Base-by-base conservation (phyloP, 1,284 basidiomycete genomes). In the Ceratobasidium papillatum region DNA sequence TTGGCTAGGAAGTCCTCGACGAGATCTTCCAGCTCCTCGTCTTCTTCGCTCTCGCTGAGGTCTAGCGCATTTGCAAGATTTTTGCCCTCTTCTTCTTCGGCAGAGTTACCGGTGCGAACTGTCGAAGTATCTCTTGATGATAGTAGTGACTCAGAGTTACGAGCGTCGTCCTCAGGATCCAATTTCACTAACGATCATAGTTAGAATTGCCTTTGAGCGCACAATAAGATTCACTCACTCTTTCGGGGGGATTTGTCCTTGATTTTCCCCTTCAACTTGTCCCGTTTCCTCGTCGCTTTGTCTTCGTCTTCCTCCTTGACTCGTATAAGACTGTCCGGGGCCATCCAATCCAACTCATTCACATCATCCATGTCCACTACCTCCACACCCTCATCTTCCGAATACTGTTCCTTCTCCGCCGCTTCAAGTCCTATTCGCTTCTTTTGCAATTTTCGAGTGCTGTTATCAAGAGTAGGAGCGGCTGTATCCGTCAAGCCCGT, bases 361-460 rank as follows among this genome's bases (percentile, higher is more conserved):
- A 98, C 91, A 74, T 91, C 86, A 74, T 93, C 91, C 85, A 98
- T 94, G 80, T 97, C 95, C 65, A 98, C 86, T 71, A 95, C 93
- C 80, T 92, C 91, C n/a, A 92, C 89, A 74, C 94, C 93, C 79
- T 95, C 94, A 30, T 92, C 90, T 78, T 95, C 94, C n/a, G 94
- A 95, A 82, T 95, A 95, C 9, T 86, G 85, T 76, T 94, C 91
- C 2, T 84, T 87, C 32, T 78, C 77, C 27, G 77, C 76, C 32
- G 90, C 87, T n/a, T 82, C 81, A 47, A 75, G 74, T 77, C 78
- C 79, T 30, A 77, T 78, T 17, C 82, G 82, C 11, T 75, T 76
- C 75, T 84, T 82, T 77, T 79, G 76, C 45, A 79, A 76, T 27
- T 79, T 73, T 27, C 78, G 81, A 65, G 81, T 82, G 66, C 86